Conservation (phyloP, 495 filamentous ascomycete genomes). For the Darksidea phi region DNA sequence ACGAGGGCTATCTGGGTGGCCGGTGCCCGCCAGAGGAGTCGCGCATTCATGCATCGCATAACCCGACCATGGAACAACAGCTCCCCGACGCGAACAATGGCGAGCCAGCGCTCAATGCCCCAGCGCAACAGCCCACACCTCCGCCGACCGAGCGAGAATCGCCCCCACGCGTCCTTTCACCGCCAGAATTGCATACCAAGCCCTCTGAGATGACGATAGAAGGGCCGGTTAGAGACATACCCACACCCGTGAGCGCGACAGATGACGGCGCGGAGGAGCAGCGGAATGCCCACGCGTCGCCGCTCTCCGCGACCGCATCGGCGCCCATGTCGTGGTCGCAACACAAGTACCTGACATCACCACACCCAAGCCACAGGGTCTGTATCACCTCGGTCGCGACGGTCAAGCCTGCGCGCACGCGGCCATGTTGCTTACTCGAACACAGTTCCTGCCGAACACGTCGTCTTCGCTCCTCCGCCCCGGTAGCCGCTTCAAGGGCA, state of each 20-base stretch:
- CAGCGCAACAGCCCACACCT: conserved; percentile 36
- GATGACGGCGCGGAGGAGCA: conserved; percentile 36
- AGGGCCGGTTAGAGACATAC: conserved; percentile 36
- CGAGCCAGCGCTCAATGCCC: conserved; percentile 7
- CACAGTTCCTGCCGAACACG: conserved; percentile 58
- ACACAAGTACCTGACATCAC: conserved; percentile 18
- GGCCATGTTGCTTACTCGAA: conserved; percentile 14
- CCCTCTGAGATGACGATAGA: conserved; percentile 33
- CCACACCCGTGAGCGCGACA: conserved; percentile 38
- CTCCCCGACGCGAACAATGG: conserved; percentile 1
- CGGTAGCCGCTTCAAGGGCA: conserved; percentile 84
- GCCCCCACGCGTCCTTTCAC: conserved; percentile 21
- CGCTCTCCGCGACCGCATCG: conserved; percentile 21
- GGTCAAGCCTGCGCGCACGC: neutral
- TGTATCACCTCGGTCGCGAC: conserved; percentile 15
- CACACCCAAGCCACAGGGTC: conserved; percentile 32
- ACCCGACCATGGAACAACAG: neutral
- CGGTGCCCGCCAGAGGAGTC: conserved; percentile 59
- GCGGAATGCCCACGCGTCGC: conserved; percentile 25
- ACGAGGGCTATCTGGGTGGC: conserved; percentile 49
- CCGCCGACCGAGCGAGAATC: conserved; percentile 17
- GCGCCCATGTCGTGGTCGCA: conserved; percentile 24
- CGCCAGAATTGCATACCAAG: conserved; percentile 17
- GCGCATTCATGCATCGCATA: conserved; percentile 22
- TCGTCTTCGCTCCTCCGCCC: conserved; percentile 83